A percentile compares a stretch with the other conserved stretches of the same genome.
phyloP scores from a whole-genome alignment of 202 grass and related monocot genomes.

The Cymbopogon flexuosus region DNA sequence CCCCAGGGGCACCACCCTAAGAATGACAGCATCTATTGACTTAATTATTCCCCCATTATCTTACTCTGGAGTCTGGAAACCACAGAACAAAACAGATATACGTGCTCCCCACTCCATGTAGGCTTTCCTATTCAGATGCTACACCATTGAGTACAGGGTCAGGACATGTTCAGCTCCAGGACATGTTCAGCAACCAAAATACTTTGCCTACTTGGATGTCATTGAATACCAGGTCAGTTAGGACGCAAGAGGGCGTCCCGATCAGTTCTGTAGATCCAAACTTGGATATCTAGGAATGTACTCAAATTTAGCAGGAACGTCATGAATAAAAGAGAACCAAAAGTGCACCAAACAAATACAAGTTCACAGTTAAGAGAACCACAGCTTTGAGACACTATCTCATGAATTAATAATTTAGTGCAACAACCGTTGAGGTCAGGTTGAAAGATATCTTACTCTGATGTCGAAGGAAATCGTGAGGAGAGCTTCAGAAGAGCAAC shows the following conservation, averaged over 20 bases:
- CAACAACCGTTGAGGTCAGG: not conserved
- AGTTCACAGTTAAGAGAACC: constrained; percentile 13
- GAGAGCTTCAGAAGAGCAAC: constrained; percentile 93
- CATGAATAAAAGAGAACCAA: constrained; percentile 1
- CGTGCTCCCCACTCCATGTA: no score
- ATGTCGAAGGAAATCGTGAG: constrained; percentile 73
- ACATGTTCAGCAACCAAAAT: no score
- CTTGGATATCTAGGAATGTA: not conserved
- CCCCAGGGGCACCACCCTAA: no score
- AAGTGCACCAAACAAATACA: not conserved
- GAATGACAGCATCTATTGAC: no score
- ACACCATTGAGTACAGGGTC: no score
- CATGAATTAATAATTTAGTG: not conserved
- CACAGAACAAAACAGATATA: no score
- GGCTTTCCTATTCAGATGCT: no score
- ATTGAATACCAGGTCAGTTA: not conserved
- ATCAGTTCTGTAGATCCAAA: not conserved
- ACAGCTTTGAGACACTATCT: constrained; percentile 8
- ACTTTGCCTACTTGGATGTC: not conserved
- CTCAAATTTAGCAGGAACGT: not conserved
- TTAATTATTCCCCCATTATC: no score
- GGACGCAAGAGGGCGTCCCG: not conserved
- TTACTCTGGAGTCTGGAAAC: no score
- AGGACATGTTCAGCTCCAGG: no score
- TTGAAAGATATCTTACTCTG: constrained; percentile 63